These are phyloP conservation scores for Parsonsia alboflavescens DNA, from an alignment of 257 asterid genomes.

Conservation along the genomic window DNA sequence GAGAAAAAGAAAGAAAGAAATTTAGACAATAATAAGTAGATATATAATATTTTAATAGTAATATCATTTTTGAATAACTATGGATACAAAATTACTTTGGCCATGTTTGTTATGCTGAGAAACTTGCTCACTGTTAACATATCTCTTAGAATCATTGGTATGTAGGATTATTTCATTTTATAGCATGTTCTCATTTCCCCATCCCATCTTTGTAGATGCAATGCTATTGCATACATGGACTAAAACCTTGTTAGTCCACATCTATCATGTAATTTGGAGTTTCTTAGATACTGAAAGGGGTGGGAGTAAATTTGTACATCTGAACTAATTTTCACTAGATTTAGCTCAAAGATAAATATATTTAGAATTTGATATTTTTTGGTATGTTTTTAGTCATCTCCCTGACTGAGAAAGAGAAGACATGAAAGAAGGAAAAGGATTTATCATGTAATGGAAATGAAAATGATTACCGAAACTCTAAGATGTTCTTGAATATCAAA, in stretches of 20 bases:
- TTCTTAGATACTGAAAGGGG: background rate
- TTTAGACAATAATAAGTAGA: no score
- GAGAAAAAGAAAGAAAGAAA: no score
- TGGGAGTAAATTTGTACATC: no score
- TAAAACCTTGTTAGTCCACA: background rate
- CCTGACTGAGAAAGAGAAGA: background rate
- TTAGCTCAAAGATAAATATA: no score
- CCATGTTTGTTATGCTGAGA: background rate
- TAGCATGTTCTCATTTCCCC: no score
- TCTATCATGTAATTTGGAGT: background rate
- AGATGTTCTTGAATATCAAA: no score
- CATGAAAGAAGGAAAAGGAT: background rate
- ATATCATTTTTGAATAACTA: background rate
- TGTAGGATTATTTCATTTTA: background rate
- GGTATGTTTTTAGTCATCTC: background rate
- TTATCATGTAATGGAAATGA: background rate
- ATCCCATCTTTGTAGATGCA: no score
- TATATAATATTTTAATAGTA: no score
- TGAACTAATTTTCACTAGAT: no score
- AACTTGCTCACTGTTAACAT: background rate
- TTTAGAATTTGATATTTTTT: no score
- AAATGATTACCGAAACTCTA: background rate
- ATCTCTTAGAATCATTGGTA: background rate
- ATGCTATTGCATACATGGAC: no score
- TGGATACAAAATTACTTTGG: background rate